Conservation (phyloP, 176 grass and related monocot species). For the Musa troglodytarum region DNA sequence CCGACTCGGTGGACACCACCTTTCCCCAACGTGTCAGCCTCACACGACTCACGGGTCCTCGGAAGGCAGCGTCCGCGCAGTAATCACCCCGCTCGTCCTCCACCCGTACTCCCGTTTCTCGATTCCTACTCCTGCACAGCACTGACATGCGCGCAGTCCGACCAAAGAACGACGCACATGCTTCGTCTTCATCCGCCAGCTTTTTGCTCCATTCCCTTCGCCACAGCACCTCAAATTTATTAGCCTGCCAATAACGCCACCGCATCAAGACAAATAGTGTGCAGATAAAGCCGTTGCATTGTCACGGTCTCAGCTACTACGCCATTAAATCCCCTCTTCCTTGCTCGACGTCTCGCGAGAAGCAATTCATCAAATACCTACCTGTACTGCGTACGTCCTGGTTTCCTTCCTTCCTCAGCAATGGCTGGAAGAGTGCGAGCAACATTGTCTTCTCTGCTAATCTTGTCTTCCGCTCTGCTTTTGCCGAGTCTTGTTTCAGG, state of each 20-base stretch:
- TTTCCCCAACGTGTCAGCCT: too few species aligned
- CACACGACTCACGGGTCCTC: too few species aligned
- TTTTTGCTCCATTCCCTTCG: not conserved
- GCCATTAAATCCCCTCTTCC: not conserved
- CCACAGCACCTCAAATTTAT: not conserved
- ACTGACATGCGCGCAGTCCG: too few species aligned
- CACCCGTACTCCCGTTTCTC: too few species aligned
- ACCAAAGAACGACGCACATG: not conserved
- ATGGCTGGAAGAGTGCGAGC: not conserved
- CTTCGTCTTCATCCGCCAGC: not conserved
- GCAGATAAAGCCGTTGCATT: not conserved
- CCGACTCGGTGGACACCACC: too few species aligned
- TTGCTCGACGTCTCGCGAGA: not conserved
- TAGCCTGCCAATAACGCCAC: not conserved
- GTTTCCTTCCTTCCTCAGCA: not conserved
- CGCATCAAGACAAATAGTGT: not conserved
- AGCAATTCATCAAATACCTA: not conserved
- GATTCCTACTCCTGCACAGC: too few species aligned
- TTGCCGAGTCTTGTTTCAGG: not conserved
- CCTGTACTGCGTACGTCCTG: not conserved
- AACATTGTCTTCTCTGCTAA: not conserved
- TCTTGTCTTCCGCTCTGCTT: not conserved
- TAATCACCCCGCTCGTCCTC: too few species aligned
- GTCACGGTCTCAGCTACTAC: not conserved
- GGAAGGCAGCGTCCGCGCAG: too few species aligned